phyloP scores from a whole-genome alignment of 2,329 filamentous ascomycete species.

The Claviceps digitariae region DNA sequence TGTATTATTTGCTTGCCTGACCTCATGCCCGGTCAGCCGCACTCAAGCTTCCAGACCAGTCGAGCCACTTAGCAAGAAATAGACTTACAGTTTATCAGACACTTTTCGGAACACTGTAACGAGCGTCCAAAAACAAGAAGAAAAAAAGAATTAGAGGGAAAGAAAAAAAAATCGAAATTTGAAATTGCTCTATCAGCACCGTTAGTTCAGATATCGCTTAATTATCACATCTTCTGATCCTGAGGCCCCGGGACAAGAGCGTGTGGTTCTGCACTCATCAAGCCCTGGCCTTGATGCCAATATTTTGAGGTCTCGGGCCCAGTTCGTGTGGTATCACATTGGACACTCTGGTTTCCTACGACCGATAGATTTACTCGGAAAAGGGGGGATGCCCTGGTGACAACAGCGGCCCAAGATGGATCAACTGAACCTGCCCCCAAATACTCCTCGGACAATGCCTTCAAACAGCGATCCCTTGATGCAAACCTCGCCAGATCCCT shows the following conservation, averaged over 20 bases:
- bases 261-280: neutral
- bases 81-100: neutral
- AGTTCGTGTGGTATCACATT: neutral
- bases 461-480: conserved; percentile 15
- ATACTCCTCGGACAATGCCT: conserved; percentile 11
- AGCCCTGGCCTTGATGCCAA: too few species aligned
- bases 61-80: neutral
- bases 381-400: neutral
- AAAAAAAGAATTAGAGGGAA: neutral
- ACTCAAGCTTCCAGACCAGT: neutral
- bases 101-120: neutral
- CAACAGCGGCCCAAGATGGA: conserved; percentile 12
- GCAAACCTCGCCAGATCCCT: conserved; percentile 13
- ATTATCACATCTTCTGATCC: neutral
- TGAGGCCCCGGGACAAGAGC: neutral
- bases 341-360: neutral
- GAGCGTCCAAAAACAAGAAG: neutral
- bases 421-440: conserved; percentile 14
- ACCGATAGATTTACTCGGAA: neutral
- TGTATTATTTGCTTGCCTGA: neutral
- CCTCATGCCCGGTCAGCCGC: neutral
- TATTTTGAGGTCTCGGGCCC: neutral
- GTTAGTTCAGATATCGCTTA: conserved; percentile 2
- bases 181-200: neutral
- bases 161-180: neutral